Conservation (phyloP, 768 basidiomycete genomes). For the Trametes cingulata region DNA sequence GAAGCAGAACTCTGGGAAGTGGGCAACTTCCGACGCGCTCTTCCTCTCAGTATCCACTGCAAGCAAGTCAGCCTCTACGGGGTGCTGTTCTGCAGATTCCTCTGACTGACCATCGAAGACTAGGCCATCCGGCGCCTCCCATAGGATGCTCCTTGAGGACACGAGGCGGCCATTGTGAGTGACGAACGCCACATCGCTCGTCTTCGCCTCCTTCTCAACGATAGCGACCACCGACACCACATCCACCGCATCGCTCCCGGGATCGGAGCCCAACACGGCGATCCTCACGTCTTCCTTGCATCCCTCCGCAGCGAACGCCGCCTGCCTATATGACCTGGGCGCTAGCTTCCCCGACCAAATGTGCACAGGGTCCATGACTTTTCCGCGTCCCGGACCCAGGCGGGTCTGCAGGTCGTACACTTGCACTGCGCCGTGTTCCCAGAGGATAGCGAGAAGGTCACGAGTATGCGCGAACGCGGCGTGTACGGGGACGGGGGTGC, state of each 20-base stretch:
- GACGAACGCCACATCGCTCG: slow-evolving; percentile 17
- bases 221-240: slow-evolving; percentile 19
- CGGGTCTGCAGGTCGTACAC: slow-evolving; percentile 72
- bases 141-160: slow-evolving; percentile 34
- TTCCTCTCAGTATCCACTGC: slow-evolving; percentile 14
- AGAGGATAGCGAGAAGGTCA: slow-evolving; percentile 67
- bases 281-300: slow-evolving; percentile 29
- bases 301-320: slow-evolving; percentile 1
- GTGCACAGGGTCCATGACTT: slow-evolving; percentile 60
- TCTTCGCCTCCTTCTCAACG: not conserved
- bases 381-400: slow-evolving; percentile 54
- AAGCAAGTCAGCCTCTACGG: slow-evolving; percentile 3
- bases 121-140: slow-evolving; percentile 50
- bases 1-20: slow-evolving; percentile 64
- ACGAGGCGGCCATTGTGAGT: slow-evolving; percentile 51
- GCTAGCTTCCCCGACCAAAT: slow-evolving; percentile 27
- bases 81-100: not conserved
- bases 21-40: slow-evolving; percentile 25
- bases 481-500: slow-evolving; percentile 62
- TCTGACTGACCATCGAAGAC: slow-evolving; percentile 37
- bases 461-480: slow-evolving; percentile 55
- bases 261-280: slow-evolving; percentile 43
- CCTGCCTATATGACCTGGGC: slow-evolving; percentile 7
- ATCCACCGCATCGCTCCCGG: slow-evolving; percentile 24
- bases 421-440: slow-evolving; percentile 67